Evolutionary conservation across 306 rosid genomes (phyloP).

Genomic region (Malus sylvestris): DNA sequence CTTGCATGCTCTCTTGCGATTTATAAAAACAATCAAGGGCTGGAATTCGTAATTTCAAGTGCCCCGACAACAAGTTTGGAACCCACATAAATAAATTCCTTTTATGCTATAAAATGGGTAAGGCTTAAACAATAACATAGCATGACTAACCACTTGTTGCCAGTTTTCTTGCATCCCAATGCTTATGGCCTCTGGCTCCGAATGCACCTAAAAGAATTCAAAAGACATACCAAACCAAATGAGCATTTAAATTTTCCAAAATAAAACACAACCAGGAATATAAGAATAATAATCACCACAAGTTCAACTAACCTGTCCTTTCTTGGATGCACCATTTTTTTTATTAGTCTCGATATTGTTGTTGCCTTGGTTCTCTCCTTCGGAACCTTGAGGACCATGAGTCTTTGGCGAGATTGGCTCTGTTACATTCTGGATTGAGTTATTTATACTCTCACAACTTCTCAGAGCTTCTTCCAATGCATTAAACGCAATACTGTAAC

Average conservation of each 20-base stretch:
- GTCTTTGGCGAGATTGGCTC: slow-evolving; percentile 18
- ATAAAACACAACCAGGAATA: background rate
- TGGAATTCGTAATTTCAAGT: slow-evolving; percentile 14
- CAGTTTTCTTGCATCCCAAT: slow-evolving; percentile 31
- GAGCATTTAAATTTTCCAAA: background rate
- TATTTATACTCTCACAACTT: slow-evolving; percentile 29
- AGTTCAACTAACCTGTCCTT: slow-evolving; percentile 27
- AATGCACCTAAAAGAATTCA: slow-evolving; percentile 15
- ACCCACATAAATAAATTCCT: background rate
- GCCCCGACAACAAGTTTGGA: slow-evolving; percentile 14
- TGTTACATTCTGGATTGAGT: slow-evolving; percentile 13
- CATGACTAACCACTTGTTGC: slow-evolving; percentile 30
- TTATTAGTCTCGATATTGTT: slow-evolving; percentile 11
- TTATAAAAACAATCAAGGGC: slow-evolving; percentile 19
- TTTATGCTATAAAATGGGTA: background rate
- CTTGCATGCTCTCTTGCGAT: slow-evolving; percentile 16
- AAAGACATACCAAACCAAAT: background rate
- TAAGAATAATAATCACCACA: background rate
- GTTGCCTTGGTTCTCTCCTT: slow-evolving; percentile 26
- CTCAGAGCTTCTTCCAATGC: slow-evolving; percentile 40
- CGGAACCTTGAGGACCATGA: slow-evolving; percentile 16
- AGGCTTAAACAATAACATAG: background rate
- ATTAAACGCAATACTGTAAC: slow-evolving; percentile 30
- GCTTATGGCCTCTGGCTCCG: slow-evolving; percentile 18
- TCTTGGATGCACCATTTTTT: slow-evolving; percentile 18